Conservation (phyloP, 768 basidiomycete genomes). For the Phlebiopsis flavidoalba region DNA sequence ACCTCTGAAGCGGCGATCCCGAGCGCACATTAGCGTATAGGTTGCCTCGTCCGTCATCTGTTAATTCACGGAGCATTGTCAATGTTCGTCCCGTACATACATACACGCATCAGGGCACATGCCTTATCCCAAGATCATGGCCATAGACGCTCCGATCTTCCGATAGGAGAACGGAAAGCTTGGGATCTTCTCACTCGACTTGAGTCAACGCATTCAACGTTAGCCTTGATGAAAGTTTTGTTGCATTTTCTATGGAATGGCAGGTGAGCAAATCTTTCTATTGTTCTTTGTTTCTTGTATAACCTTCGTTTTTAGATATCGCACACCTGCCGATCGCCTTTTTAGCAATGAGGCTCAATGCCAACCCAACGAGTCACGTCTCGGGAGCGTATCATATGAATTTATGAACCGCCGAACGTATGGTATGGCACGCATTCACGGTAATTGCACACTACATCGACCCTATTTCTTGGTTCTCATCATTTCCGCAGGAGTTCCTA, state of each 20-base stretch:
- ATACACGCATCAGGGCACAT: constrained; percentile 64
- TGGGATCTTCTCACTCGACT: constrained; percentile 66
- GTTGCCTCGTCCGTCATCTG: constrained; percentile 55
- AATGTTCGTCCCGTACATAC: constrained; percentile 72
- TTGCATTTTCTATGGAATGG: constrained; percentile 85
- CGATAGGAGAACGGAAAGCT: constrained; percentile 62
- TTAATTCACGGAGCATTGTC: constrained; percentile 69
- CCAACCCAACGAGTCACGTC: constrained; percentile 65
- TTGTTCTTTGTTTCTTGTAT: not conserved
- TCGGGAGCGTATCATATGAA: constrained; percentile 91
- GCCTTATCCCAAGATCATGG: constrained; percentile 85
- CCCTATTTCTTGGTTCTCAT: not conserved
- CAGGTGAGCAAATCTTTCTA: constrained; percentile 47
- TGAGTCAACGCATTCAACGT: constrained; percentile 61
- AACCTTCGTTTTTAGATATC: constrained; percentile 53
- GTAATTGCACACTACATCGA: constrained; percentile 39
- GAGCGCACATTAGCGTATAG: constrained; percentile 46
- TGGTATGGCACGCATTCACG: constrained; percentile 99
- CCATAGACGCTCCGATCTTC: constrained; percentile 85
- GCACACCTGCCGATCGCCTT: constrained; percentile 76
- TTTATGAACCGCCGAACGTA: constrained; percentile 99
- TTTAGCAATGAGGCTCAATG: constrained; percentile 67
- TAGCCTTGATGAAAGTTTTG: constrained; percentile 72
- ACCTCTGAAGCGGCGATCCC: not conserved
- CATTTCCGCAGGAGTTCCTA: constrained; percentile 74